Evolutionary conservation across 108 stramenopile genomes (phyloP).

Genomic region (Schizochytrium sp.): DNA sequence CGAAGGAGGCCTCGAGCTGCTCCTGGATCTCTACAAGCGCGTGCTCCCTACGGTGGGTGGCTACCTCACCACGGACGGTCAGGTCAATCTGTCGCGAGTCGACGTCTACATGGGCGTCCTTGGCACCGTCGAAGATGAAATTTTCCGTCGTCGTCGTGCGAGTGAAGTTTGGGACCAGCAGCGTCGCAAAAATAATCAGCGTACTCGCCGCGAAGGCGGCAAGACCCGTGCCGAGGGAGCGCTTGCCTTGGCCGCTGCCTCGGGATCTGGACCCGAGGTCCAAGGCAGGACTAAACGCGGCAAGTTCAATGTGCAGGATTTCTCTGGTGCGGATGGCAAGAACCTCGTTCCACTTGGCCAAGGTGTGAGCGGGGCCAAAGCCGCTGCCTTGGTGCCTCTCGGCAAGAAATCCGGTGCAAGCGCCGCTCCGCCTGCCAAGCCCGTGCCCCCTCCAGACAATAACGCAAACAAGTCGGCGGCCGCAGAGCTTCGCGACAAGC

Average conservation of each 20-base stretch:
- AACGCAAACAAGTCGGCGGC: conserved; percentile 11
- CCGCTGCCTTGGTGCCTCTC: neutral
- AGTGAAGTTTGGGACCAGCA: conserved; percentile 63
- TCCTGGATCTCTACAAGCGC: conserved; percentile 83
- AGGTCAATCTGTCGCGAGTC: conserved; percentile 74
- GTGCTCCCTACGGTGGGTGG: conserved; percentile 77
- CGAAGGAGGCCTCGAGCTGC: conserved; percentile 84
- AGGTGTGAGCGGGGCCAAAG: neutral
- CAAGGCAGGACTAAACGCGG: neutral
- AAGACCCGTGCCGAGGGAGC: neutral
- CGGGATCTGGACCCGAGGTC: neutral
- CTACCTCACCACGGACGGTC: conserved; percentile 88
- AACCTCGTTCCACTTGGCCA: neutral
- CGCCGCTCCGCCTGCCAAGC: neutral
- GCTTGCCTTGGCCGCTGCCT: neutral
- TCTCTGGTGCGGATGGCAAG: neutral
- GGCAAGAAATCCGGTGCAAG: neutral
- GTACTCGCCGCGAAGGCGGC: neutral
- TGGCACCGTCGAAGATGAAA: conserved; percentile 88
- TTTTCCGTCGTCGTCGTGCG: conserved; percentile 79
- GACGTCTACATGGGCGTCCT: conserved; percentile 86
- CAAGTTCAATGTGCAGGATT: neutral
- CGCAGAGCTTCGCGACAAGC: neutral
- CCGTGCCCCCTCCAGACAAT: neutral
- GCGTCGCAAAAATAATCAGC: conserved; percentile 5